These are phyloP conservation scores for Dalbergia cochinchinensis DNA, from an alignment of 306 rosid genomes.

Conservation along the genomic window DNA sequence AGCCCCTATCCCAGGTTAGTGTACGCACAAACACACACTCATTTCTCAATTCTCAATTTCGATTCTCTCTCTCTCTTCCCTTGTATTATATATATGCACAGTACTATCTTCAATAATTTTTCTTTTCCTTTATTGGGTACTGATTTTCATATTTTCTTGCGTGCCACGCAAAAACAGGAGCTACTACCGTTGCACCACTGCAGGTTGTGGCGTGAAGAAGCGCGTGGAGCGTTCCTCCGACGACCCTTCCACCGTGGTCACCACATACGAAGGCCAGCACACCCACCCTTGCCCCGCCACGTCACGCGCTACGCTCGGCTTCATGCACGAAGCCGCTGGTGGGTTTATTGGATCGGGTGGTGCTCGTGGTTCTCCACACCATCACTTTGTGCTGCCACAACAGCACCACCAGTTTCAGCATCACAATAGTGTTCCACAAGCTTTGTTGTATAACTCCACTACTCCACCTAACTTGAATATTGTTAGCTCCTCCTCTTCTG, in stretches of 20 bases:
- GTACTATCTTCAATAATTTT: background rate
- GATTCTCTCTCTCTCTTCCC: background rate
- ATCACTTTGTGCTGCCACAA: slow-evolving; percentile 31
- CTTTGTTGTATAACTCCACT: slow-evolving; percentile 49
- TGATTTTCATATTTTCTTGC: slow-evolving; percentile 30
- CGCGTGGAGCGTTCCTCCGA: slow-evolving; percentile 83
- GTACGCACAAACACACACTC: no score
- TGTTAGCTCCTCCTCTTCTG: slow-evolving; percentile 4
- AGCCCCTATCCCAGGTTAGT: slow-evolving; percentile 91
- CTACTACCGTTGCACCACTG: slow-evolving; percentile 91
- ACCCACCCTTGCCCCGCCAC: slow-evolving; percentile 68
- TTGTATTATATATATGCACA: background rate
- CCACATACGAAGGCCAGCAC: slow-evolving; percentile 97
- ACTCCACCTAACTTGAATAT: background rate
- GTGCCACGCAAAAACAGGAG: slow-evolving; percentile 63
- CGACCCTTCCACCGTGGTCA: slow-evolving; percentile 71
- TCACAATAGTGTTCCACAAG: slow-evolving; percentile 17
- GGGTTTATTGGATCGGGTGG: background rate
- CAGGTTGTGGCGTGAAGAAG: slow-evolving; percentile 84
- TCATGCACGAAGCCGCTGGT: slow-evolving; percentile 40
- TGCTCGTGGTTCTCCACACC: slow-evolving; percentile 1
- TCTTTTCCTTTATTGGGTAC: no score
- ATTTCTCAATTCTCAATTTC: slow-evolving; percentile 8
- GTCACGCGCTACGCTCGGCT: slow-evolving; percentile 60
- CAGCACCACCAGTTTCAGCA: slow-evolving; percentile 41